Base-by-base conservation (phyloP, 768 basidiomycete species). In the Naematelia encephala region DNA sequence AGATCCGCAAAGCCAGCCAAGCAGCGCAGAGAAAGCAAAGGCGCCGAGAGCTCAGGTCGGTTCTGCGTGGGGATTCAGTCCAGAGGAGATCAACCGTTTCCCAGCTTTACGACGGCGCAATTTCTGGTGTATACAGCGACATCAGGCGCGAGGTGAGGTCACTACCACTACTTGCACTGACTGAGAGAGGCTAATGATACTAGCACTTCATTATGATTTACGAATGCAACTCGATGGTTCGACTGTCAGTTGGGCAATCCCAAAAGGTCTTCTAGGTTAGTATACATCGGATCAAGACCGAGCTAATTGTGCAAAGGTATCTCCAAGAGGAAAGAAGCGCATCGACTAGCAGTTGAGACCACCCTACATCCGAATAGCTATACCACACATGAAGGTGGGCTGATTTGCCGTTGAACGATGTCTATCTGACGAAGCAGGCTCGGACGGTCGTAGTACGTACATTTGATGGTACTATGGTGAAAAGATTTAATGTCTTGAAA, bases 91-190 rank as follows among this genome's bases (percentile, higher is more conserved):
- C 8, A 54, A 65, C 4, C n/a, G 55, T 14, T 73, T 64, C 47
- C 72, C 72, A 1, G 72, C 65, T 2, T 46, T 73, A 19, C 56
- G 49, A 47, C 64, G 60, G 42, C 50, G 69, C 26, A 73, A 73
- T 54, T 73, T 73, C 48, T 73, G 65, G 61, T 73, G 72, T 56
- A 67, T 73, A 1, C 72, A 73, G 43, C 19, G 72, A 48, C 72
- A 73, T 61, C 67, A 68, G 43, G 72, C 72, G 4, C 61, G 61
- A 22, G 69, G 69, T 68, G 34, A 43, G 68, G 61, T 2, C 11
- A 47, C 10, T 26, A 47, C 46, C 25, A 19, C 8, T 47, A 19
- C 5, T 8, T 22, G 22, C 10, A 19, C 50, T n/a, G 50, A 51
- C 23, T 19, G 19, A 5, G 51, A 3, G 13, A 12, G 29, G 8